phyloP scores from a whole-genome alignment of 2,329 filamentous ascomycete genomes.

The Colletotrichum lentis region DNA sequence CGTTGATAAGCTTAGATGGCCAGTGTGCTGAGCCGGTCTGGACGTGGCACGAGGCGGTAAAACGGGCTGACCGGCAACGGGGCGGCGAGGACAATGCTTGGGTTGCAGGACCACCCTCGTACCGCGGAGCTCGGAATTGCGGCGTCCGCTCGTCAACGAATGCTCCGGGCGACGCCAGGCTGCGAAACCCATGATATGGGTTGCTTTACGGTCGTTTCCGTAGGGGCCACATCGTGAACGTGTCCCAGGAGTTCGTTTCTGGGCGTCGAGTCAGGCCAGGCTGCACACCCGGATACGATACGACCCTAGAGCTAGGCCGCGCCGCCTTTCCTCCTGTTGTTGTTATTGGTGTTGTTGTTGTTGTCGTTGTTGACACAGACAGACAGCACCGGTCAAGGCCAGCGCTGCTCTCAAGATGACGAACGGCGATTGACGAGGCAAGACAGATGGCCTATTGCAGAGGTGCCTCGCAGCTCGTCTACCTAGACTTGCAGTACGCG shows the following conservation, averaged over 20 bases:
- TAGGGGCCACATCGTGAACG: conserved; percentile 8
- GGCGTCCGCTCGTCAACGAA: background rate
- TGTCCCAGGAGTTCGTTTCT: background rate
- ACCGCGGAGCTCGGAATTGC: conserved; percentile 5
- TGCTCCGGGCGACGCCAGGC: background rate
- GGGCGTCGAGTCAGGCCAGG: background rate
- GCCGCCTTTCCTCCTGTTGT: background rate
- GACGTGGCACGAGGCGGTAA: conserved; percentile 8
- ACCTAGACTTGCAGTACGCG: conserved; percentile 13
- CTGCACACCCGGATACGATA: background rate
- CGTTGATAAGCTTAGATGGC: conserved; percentile 32
- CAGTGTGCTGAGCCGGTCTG: conserved; percentile 25
- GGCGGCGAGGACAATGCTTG: conserved; percentile 15
- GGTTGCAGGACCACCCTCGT: conserved; percentile 5
- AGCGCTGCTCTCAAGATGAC: conserved; percentile 20
- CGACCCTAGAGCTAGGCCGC: conserved; percentile 8
- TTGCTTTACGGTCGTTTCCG: conserved; percentile 17
- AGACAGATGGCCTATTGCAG: background rate
- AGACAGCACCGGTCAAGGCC: background rate
- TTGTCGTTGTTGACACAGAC: background rate
- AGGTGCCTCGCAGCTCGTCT: conserved; percentile 24
- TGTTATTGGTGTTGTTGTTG: background rate
- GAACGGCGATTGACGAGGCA: conserved; percentile 10
- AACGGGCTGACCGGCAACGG: conserved; percentile 2
- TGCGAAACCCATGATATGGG: background rate